Evolutionary conservation across 805 yeast species (phyloP), one percentile per base, ranked within the genome.

Genomic region (Tetrapisispora taiwanensis): DNA sequence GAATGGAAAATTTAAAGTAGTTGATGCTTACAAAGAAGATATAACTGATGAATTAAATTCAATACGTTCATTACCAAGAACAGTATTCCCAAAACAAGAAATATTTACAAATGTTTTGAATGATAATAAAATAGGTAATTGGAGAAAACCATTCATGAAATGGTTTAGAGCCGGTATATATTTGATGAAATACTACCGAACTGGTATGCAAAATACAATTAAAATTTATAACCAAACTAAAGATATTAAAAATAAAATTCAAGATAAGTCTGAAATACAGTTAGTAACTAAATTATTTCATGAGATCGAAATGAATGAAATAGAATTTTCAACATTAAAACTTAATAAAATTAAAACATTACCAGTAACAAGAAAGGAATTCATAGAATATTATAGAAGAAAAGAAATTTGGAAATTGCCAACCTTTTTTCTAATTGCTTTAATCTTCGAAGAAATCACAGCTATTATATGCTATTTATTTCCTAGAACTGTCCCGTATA

Each of bases 171-270:
- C 71, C 49, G 77, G 74, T 6, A 71, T 72, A 52, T 49, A 63
- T 2, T 50, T 77, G 36, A 52, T 79, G 34, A 58, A 58, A 6
- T 79, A 80, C 56, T 82, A 81, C 63, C 73, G 73, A 47, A 57
- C 64, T 2, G 89, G 90, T 1, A 67, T 81, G 2, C 58, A 64
- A 18, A 74, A 73, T 49, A 73, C 80, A 0, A 78, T 81, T 76
- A 48, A 58, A 1, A 76, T 77, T 47, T 52, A 65, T 26, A 57
- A 55, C 20, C 45, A 50, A 1, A 54, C 70, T 2, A 55, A 54
- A 7, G 18, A 17, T 2, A 36, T 44, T 18, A 28, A 19, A 18
- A 14, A 14, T 4, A 19, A 24, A 33, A n/a, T 40, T 15, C 14
- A 22, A 15, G 31, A 37, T 10, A 30, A 22, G 20, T 17, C 34